Conservation (phyloP, 2,329 filamentous ascomycete genomes). For the Incumbomyces lentus region DNA sequence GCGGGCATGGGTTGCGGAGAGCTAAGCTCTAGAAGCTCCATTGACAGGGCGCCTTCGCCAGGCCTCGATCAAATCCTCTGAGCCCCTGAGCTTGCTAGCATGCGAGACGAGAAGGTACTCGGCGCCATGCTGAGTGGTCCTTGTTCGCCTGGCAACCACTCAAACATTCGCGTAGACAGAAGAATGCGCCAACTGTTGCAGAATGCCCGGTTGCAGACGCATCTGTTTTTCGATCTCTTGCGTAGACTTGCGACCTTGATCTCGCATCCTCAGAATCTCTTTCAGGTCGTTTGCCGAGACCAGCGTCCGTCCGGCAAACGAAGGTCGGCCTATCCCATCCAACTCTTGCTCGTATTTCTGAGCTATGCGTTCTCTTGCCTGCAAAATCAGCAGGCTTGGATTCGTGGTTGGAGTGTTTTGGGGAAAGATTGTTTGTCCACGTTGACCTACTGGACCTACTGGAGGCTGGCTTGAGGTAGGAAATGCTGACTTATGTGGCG, state of each 20-base stretch:
- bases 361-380: slow-evolving; percentile 41
- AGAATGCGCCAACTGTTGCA: background rate
- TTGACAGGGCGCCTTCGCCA: no score
- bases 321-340: slow-evolving; percentile 34
- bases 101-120: no score
- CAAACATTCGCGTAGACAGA: slow-evolving; percentile 4
- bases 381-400: slow-evolving; percentile 45
- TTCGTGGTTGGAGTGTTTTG: slow-evolving; percentile 32
- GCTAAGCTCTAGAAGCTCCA: no score
- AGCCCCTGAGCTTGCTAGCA: no score
- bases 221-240: slow-evolving; percentile 36
- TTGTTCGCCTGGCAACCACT: background rate
- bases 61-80: no score
- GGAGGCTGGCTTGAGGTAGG: slow-evolving; percentile 22
- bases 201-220: slow-evolving; percentile 33
- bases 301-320: slow-evolving; percentile 34
- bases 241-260: slow-evolving; percentile 28
- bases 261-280: slow-evolving; percentile 39
- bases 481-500: slow-evolving; percentile 34
- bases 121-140: no score
- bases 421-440: slow-evolving; percentile 29
- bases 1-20: no score
- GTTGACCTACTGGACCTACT: slow-evolving; percentile 18
- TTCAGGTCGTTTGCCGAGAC: slow-evolving; percentile 42
- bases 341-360: slow-evolving; percentile 46